Evolutionary conservation across 805 yeast genomes (phyloP).

Genomic region (Nakazawaea pomicola): DNA sequence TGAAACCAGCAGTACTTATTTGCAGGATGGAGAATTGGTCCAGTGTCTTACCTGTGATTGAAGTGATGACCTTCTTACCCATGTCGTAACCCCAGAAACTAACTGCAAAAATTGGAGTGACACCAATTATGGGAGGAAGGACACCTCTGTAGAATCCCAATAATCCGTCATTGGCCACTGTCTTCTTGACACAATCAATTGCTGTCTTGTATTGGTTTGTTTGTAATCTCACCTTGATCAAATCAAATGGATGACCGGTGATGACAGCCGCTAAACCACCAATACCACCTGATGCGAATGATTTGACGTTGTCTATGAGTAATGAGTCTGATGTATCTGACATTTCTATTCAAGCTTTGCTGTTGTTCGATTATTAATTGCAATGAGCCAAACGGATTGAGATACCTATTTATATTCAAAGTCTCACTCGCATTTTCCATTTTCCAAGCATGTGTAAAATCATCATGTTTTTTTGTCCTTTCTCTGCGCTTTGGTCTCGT

Average conservation of each 20-base stretch:
- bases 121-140: conserved; percentile 90
- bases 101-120: conserved; percentile 97
- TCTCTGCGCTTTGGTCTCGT: no score
- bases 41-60: conserved; percentile 29
- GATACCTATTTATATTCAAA: no score
- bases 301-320: conserved; percentile 73
- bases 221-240: conserved; percentile 87
- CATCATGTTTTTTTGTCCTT: no score
- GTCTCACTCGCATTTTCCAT: no score
- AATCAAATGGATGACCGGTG: conserved; percentile 95
- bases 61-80: conserved; percentile 72
- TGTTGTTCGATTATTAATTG: no score
- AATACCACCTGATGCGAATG: conserved; percentile 89
- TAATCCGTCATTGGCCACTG: conserved; percentile 69
- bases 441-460: no score
- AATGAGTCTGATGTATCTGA: conserved; percentile 43
- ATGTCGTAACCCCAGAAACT: conserved; percentile 98
- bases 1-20: conserved; percentile 87
- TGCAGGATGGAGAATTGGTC: conserved; percentile 56
- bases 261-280: conserved; percentile 96
- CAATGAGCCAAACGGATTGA: no score
- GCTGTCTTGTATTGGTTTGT: conserved; percentile 67
- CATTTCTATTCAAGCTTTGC: no score
- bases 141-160: conserved; percentile 90
- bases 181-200: conserved; percentile 60